These are phyloP conservation scores for Trichophyton benhamiae DNA, from an alignment of 2,329 filamentous ascomycete species.

Conservation along the genomic window DNA sequence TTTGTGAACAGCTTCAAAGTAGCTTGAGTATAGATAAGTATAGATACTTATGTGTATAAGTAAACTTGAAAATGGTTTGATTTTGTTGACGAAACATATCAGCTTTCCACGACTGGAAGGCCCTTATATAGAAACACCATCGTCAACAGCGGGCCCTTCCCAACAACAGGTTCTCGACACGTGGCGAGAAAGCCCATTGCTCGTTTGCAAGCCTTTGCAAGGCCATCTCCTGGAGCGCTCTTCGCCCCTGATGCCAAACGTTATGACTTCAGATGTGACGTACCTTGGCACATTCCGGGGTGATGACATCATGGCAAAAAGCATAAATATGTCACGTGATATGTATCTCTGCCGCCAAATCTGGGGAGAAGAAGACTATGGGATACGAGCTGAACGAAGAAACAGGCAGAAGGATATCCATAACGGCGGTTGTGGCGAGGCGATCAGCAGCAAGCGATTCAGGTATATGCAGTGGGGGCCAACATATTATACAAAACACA, in stretches of 20 bases:
- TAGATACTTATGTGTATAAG: background rate
- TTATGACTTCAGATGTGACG: background rate
- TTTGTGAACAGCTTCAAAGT: constrained; percentile 11
- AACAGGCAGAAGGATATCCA: background rate
- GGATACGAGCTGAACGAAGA: background rate
- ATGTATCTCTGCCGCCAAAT: background rate
- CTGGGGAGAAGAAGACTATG: background rate
- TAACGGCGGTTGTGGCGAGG: background rate
- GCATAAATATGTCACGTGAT: background rate
- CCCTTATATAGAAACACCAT: background rate
- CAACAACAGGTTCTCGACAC: background rate
- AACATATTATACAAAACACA: background rate
- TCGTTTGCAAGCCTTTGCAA: background rate
- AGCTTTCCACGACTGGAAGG: background rate
- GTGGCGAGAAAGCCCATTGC: background rate
- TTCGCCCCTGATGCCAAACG: background rate
- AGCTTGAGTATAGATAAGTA: background rate
- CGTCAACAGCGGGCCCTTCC: background rate
- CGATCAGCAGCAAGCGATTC: background rate
- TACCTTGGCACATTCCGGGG: background rate
- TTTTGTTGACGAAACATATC: background rate
- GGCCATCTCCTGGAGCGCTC: background rate
- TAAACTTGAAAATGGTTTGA: background rate
- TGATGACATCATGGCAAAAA: background rate
- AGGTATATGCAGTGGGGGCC: background rate